These are phyloP conservation scores for Phytophthora megakarya DNA, from an alignment of 352 stramenopile species.

Conservation along the genomic window DNA sequence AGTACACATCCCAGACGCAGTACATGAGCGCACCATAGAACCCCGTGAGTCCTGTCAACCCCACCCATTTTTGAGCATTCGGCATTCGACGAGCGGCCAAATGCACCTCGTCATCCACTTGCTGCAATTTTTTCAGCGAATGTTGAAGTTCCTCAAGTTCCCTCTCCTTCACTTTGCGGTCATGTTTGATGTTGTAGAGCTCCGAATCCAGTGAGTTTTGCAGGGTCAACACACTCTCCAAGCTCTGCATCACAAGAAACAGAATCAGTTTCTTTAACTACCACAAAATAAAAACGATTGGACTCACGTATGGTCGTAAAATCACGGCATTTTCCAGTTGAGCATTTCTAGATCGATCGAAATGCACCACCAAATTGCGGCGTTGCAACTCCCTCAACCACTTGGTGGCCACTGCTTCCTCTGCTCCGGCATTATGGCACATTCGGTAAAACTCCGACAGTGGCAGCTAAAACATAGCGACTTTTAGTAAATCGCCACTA, in stretches of 20 bases:
- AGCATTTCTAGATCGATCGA: constrained; percentile 66
- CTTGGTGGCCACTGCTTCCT: constrained; percentile 73
- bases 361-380: constrained; percentile 77
- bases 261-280: not conserved
- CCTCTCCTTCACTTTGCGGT: constrained; percentile 58
- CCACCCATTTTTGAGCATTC: constrained; percentile 78
- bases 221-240: constrained; percentile 71
- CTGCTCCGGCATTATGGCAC: constrained; percentile 69
- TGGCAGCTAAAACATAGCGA: constrained; percentile 50
- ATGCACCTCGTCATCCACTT: constrained; percentile 53
- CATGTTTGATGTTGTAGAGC: constrained; percentile 75
- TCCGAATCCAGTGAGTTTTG: constrained; percentile 78
- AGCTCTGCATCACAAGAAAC: constrained; percentile 39
- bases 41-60: constrained; percentile 58
- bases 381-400: constrained; percentile 80
- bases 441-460: constrained; percentile 75
- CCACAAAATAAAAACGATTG: constrained; percentile 1
- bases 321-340: constrained; percentile 76
- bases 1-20: constrained; percentile 87
- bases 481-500: not conserved
- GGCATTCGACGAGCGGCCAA: constrained; percentile 53
- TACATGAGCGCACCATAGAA: constrained; percentile 83
- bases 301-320: constrained; percentile 65
- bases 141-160: constrained; percentile 49
- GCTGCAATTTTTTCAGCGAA: constrained; percentile 53